Percentiles rank a stretch among this genome's conserved stretches.
phyloP scores from a whole-genome alignment of 805 yeast genomes.

The Wickerhamomyces rabaulensis region DNA sequence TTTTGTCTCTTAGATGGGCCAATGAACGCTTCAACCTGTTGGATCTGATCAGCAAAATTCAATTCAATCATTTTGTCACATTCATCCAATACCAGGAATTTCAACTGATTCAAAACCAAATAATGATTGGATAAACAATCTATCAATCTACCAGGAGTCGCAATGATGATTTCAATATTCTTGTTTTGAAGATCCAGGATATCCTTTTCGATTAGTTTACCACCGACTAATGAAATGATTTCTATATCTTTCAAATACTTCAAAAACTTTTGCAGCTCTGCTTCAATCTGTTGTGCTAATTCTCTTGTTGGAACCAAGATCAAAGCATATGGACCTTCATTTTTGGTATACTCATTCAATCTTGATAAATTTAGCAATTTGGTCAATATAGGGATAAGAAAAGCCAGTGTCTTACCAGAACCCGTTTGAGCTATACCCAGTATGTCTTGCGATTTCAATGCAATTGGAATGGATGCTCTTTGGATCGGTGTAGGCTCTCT shows the following conservation, averaged over 20 bases:
- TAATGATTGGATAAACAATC: slow-evolving; percentile 74
- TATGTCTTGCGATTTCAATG: slow-evolving; percentile 54
- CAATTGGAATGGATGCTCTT: slow-evolving; percentile 78
- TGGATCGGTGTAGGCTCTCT: slow-evolving; percentile 85
- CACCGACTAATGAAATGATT: slow-evolving; percentile 77
- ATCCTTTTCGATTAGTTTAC: slow-evolving; percentile 78
- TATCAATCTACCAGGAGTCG: slow-evolving; percentile 89
- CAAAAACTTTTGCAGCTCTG: slow-evolving; percentile 54
- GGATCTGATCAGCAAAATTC: slow-evolving; percentile 85
- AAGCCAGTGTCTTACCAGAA: slow-evolving; percentile 89
- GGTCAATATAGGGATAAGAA: slow-evolving; percentile 64
- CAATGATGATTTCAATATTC: slow-evolving; percentile 78
- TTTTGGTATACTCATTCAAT: slow-evolving; percentile 39
- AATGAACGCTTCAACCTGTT: slow-evolving; percentile 49
- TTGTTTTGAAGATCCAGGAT: slow-evolving; percentile 44
- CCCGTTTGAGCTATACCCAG: slow-evolving; percentile 96
- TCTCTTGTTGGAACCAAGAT: slow-evolving; percentile 92
- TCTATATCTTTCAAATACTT: slow-evolving; percentile 33
- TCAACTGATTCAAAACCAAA: slow-evolving; percentile 53
- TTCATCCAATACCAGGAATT: slow-evolving; percentile 79
- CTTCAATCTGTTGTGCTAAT: slow-evolving; percentile 79
- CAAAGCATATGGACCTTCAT: slow-evolving; percentile 68
- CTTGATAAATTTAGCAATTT: slow-evolving; percentile 45
- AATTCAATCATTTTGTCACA: slow-evolving; percentile 94
- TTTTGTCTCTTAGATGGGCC: slow-evolving; percentile 52